phyloP scores from a whole-genome alignment of 2,329 filamentous ascomycete species.

The Lithohypha guttulata region DNA sequence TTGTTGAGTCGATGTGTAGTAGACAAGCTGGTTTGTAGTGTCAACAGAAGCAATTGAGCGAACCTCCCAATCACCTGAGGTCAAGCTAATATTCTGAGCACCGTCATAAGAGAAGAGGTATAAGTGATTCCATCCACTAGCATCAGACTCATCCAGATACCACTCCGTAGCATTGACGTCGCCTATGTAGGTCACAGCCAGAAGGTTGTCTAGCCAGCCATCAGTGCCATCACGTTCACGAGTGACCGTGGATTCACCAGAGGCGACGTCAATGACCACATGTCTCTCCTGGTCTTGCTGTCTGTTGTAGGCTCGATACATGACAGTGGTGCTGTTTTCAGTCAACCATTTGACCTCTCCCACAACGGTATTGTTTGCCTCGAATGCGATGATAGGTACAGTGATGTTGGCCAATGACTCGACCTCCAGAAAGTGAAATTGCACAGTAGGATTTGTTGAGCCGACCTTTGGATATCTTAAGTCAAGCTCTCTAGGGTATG shows the following conservation, averaged over 20 bases:
- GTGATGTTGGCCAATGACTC: constrained; percentile 34
- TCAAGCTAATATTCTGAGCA: constrained; percentile 47
- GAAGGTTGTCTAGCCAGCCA: constrained; percentile 50
- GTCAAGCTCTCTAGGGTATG: constrained; percentile 52
- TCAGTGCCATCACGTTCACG: constrained; percentile 48
- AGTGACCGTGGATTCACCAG: constrained; percentile 36
- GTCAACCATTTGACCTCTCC: constrained; percentile 61
- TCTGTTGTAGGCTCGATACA: constrained; percentile 58
- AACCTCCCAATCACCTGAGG: constrained; percentile 57
- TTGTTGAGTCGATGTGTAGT: constrained; percentile 54
- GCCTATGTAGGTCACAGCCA: constrained; percentile 38
- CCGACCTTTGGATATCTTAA: constrained; percentile 61
- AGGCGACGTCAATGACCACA: constrained; percentile 46
- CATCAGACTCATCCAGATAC: constrained; percentile 58
- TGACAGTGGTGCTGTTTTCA: constrained; percentile 47
- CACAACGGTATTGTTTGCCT: constrained; percentile 51
- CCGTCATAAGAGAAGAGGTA: constrained; percentile 53
- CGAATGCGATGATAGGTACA: constrained; percentile 47
- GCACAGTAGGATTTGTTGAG: constrained; percentile 54
- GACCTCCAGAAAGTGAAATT: constrained; percentile 48
- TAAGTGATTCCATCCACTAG: constrained; percentile 54
- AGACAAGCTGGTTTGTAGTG: constrained; percentile 44
- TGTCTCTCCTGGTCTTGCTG: constrained; percentile 56
- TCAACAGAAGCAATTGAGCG: constrained; percentile 50
- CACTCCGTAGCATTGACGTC: constrained; percentile 33